Percentiles rank a stretch among this genome's conserved stretches.
These are phyloP conservation scores for Diacronema lutheri DNA, from an alignment of 78 protist species.

Conservation along the genomic window DNA sequence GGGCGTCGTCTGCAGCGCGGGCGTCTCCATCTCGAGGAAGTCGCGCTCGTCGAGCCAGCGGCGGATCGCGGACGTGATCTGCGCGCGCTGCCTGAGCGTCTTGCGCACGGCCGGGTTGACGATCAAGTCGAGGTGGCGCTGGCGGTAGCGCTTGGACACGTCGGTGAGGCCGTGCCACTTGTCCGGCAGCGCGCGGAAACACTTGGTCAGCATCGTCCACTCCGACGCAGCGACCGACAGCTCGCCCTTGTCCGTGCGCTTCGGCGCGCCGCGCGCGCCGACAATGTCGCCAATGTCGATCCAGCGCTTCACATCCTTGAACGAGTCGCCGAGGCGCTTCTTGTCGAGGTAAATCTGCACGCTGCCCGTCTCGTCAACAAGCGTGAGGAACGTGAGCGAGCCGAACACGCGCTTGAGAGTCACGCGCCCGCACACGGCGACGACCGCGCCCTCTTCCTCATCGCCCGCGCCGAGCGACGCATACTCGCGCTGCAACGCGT, in stretches of 20 bases:
- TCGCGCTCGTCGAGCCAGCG: conserved; percentile 32
- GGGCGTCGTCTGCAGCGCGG: background rate
- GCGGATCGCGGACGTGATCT: conserved; percentile 1
- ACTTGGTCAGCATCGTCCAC: conserved; percentile 23
- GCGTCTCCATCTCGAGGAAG: conserved; percentile 50
- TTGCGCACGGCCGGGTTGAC: conserved; percentile 50
- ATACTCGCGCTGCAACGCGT: background rate
- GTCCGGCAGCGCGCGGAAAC: conserved; percentile 42
- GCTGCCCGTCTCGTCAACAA: background rate
- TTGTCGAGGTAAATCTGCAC: conserved; percentile 37
- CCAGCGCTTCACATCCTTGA: conserved; percentile 19
- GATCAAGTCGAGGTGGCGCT: conserved; percentile 60
- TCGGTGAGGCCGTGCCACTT: conserved; percentile 50
- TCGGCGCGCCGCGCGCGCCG: conserved; percentile 45
- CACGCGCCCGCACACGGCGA: conserved; percentile 30
- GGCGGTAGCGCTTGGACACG: conserved; percentile 44
- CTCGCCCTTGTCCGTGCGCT: conserved; percentile 62
- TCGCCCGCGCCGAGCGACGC: background rate
- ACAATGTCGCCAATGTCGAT: conserved; percentile 57
- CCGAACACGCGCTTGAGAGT: conserved; percentile 32
- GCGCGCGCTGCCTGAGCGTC: conserved; percentile 33
- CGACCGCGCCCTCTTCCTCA: background rate
- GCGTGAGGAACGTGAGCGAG: conserved; percentile 42
- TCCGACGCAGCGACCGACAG: background rate
- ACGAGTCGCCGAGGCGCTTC: background rate